These are phyloP conservation scores for Lantana camara DNA, from an alignment of 257 asterid genomes.

Conservation along the genomic window DNA sequence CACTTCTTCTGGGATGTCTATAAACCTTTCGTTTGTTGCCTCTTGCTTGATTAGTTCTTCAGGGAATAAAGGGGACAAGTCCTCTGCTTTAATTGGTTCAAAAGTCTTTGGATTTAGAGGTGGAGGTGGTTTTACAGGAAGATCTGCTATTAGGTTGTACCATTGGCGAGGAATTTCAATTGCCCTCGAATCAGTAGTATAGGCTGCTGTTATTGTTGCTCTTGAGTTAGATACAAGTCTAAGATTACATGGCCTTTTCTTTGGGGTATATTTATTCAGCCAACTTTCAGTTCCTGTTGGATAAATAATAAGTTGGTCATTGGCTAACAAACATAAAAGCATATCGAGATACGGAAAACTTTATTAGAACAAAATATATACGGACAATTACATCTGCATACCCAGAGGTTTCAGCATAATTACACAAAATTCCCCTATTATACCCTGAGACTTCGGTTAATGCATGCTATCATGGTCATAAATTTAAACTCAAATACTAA, in stretches of 20 bases:
- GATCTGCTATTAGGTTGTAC: conserved; percentile 85
- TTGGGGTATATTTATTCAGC: conserved; percentile 33
- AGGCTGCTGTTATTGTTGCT: conserved; percentile 29
- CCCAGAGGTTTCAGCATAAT: no score
- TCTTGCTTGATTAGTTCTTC: conserved; percentile 86
- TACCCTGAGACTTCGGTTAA: no score
- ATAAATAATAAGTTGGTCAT: neutral
- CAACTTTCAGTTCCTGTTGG: conserved; percentile 37
- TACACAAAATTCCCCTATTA: no score
- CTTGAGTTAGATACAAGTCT: conserved; percentile 38
- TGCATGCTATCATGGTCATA: no score
- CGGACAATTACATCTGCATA: no score
- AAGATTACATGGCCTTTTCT: conserved; percentile 28
- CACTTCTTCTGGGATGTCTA: conserved; percentile 87
- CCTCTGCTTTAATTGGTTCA: conserved; percentile 72
- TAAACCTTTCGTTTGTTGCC: conserved; percentile 50
- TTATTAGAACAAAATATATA: neutral
- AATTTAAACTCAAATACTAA: no score
- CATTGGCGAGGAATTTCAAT: conserved; percentile 69
- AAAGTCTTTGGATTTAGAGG: conserved; percentile 73
- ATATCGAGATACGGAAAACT: neutral
- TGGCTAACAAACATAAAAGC: neutral
- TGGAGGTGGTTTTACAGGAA: conserved; percentile 86
- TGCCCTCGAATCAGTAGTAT: conserved; percentile 31
- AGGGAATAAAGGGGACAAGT: conserved; percentile 73